Base-by-base conservation (phyloP, 129 eudicot species). In the Scalesia atractyloides region DNA sequence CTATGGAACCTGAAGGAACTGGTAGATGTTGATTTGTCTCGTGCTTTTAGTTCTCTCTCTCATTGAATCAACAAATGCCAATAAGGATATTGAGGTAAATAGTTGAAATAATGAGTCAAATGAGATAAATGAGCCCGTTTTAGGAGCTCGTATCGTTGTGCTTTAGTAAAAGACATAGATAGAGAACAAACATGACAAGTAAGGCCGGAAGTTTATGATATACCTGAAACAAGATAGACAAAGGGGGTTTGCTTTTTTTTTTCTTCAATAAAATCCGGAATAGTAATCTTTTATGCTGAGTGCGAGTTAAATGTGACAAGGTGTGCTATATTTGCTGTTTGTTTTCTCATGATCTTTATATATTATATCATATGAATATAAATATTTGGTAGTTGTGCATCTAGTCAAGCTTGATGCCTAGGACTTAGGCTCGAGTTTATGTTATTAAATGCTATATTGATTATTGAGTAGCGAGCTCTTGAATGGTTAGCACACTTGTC, bases 21-120 rank as follows among this genome's bases (percentile, higher is more conserved):
- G 18, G 39, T 70, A 8, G 83, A 81, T 70, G 51, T 81, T 63
- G 75, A 81, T 81, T 66, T 84, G 10, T 13, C 69, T 76, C 73
- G 37, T 52, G 51, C 34, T 37, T 49, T 49, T 33, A 50, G 66
- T 19, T 57, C 76, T 26, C 73, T 63, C 66, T 73, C 77, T 62
- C 77, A 60, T 22, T 73, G 18, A 67, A 69, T 15, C 46, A 39
- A 17, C 53, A 72, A 50, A 5, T 10, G 12, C 24, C 17, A 30
- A 34, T 47, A 57, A 66, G 46, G 17, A 44, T 20, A 65, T 65
- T 53, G 58, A 52, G 79, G 72, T 75, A 65, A 51, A 66, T 74
- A 64, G 53, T 24, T 52, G 26, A 74, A 74, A 64, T 18, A 65
- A 74, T 64, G 78, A 34, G 64, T 52, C 18, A 39, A 71, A 52